Conservation (phyloP, 306 rosid genomes). For the Oemleria cerasiformis region DNA sequence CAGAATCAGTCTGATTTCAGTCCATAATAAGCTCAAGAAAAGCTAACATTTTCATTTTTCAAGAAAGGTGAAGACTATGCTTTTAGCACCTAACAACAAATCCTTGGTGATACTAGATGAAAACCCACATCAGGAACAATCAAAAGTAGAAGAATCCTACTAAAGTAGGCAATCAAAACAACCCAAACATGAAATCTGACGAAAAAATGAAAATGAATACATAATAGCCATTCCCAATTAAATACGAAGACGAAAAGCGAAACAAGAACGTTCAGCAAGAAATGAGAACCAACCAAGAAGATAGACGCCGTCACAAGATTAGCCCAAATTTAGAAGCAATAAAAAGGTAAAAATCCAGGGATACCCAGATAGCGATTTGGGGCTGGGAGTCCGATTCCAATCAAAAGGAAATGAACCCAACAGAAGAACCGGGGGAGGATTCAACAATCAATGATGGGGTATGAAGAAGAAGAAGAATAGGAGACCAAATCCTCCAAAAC, state of each 20-base stretch:
- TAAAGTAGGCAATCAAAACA: conserved; percentile 7
- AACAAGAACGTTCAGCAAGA: conserved; percentile 13
- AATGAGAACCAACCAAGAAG: conserved; percentile 22
- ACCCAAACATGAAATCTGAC: conserved; percentile 22
- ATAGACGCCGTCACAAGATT: conserved; percentile 2
- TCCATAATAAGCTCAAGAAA: background rate
- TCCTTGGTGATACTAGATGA: conserved; percentile 3
- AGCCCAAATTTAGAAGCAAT: conserved; percentile 11
- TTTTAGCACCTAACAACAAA: background rate
- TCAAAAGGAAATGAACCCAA: conserved; percentile 31
- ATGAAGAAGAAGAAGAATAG: background rate
- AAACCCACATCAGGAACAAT: conserved; percentile 23
- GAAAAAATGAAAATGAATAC: background rate
- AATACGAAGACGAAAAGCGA: conserved; percentile 16
- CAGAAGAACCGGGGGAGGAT: conserved; percentile 17
- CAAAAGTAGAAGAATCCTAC: conserved; percentile 19
- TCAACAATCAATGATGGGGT: conserved; percentile 27
- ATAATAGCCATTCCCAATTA: background rate
- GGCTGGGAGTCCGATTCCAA: conserved; percentile 30
- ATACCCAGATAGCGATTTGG: conserved; percentile 35
- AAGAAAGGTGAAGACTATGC: background rate
- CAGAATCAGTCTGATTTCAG: conserved; percentile 9
- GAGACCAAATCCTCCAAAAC: conserved; percentile 18
- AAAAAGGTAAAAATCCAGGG: conserved; percentile 13
- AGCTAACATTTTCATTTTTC: background rate